A percentile compares a stretch with the other conserved stretches of the same genome.
These are phyloP conservation scores for Fusarium globosum DNA, from an alignment of 2,329 filamentous ascomycete species.

Conservation along the genomic window DNA sequence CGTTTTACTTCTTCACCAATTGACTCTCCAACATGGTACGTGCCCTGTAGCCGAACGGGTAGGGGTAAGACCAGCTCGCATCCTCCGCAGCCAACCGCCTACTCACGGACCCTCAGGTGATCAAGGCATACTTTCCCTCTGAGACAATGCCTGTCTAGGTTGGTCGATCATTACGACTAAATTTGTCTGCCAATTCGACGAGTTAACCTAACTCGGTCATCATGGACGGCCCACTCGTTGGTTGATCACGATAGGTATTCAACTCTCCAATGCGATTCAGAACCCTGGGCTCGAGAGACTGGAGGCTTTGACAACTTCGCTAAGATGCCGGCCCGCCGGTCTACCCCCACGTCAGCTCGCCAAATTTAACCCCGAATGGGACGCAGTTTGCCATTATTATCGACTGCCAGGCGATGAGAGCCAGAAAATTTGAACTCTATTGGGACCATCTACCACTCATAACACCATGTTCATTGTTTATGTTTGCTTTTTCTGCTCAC, in stretches of 20 bases:
- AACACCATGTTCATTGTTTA: constrained; percentile 6
- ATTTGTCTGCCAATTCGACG: constrained; percentile 26
- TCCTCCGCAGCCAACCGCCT: constrained; percentile 37
- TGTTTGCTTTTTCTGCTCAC: constrained; percentile 32
- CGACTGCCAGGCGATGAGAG: constrained; percentile 11
- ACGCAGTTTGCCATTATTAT: constrained; percentile 12
- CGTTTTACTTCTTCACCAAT: constrained; percentile 32
- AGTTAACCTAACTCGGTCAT: constrained; percentile 17
- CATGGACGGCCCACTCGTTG: constrained; percentile 18
- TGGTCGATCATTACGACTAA: constrained; percentile 41
- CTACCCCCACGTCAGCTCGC: constrained; percentile 33
- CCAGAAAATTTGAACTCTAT: constrained; percentile 2
- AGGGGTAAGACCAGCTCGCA: constrained; percentile 33
- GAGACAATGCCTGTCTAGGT: constrained; percentile 42
- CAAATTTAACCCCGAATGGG: constrained; percentile 21
- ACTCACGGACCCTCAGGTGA: constrained; percentile 40
- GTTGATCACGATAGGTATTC: not conserved
- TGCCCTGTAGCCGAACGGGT: constrained; percentile 33
- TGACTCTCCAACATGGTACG: constrained; percentile 17
- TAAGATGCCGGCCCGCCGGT: constrained; percentile 3
- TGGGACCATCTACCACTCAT: constrained; percentile 9
- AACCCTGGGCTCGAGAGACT: not conserved
- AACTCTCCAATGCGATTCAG: not conserved
- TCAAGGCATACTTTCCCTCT: constrained; percentile 34
- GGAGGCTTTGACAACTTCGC: not conserved